Evolutionary conservation across 2,329 filamentous ascomycete species (phyloP), one percentile per base, ranked within the genome.

Genomic region (Colletotrichum eremochloae): DNA sequence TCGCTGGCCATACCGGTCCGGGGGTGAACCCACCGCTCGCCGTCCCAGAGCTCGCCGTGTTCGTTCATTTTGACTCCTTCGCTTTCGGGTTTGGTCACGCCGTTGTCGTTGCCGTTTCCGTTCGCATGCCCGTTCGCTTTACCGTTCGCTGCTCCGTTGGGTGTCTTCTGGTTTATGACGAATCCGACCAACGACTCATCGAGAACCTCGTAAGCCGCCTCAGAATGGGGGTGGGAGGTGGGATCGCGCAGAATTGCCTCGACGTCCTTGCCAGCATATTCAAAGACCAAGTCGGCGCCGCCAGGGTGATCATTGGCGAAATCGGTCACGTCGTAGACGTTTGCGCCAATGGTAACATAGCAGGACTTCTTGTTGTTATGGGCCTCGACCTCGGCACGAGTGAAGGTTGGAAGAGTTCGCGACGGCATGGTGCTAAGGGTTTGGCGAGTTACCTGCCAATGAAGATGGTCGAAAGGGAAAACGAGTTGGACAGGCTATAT

Each of bases 161-260:
- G 73, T 6, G 88, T 81, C 74, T 90, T 87, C 48, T 91, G 87
- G 2, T 88, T 88, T 6, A 88, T 87, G 44, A 98, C 85, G 78
- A 97, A 97, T 20, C 94, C 96, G 72, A 98, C 87, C 20, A 96
- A 87, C 57, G 90, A 92, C 52, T 98, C 96, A 57, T 97, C 94
- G 36, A 99, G 87, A 18, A 98, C 93, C 78, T 98, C 96, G 82
- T 98, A 99, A n/a, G 96, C 96, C 2, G 95, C 88, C 74, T 98
- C 95, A 60, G 93, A 94, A 81, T 99, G 96, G 55, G 86, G 84
- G 80, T 99, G 96, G 44, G 95, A 98, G 55, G 89, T 84, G 73
- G 91, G 87, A 79, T 99, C 95, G 79, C 93, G 91, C 83, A 99
- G 86, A 71, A 98, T 97, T 4, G 91, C 87, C 75, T 89, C 88